Base-by-base conservation (phyloP, 805 yeast genomes). In the Candida insectalens region DNA sequence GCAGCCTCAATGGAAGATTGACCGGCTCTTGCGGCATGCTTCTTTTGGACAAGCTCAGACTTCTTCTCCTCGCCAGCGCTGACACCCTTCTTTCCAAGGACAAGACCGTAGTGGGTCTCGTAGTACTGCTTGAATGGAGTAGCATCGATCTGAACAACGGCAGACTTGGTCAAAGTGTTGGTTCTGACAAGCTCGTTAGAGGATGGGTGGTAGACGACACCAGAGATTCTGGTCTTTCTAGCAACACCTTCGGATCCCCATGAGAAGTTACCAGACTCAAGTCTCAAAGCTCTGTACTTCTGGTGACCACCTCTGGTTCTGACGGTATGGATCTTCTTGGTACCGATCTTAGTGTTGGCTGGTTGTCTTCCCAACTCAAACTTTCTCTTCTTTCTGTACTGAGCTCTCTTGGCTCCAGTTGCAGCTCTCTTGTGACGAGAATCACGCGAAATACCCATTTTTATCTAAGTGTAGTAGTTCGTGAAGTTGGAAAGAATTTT, bases 281-380 rank as follows among this genome's bases (percentile, higher is more conserved):
- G 70, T 83, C 98, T 92, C 69, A 92, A 81, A 65, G 98, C 98
- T 80, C 97, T 89, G 92, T 79, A 89, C 76, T 92, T 92, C 74
- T 82, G 74, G 94, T 92, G 89, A 70, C 98, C 98, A 74, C 98
- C 98, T 75, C 98, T 88, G 67, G 95, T 85, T 79, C 98, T 94
- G 62, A 92, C 96, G 55, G 94, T 57, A 80, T 92, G 98, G 63
- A 92, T 88, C 77, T 98, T 85, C 84, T 92, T 92, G 57, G 94
- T 68, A 65, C 97, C 98, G 61, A 92, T 88, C 78, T 85, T 88
- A 74, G 98, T 89, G 88, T 83, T 87, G 64, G 98, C 95, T 60
- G 96, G 79, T 77, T 92, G 98, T 75, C 98, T 92, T 60, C 98
- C 98, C 69, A 83, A 80, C 76, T 89, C 98, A 66, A 92, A 89